These are phyloP conservation scores for Exophiala lecanii-corni DNA, from an alignment of 2,329 filamentous ascomycete genomes.

Conservation along the genomic window DNA sequence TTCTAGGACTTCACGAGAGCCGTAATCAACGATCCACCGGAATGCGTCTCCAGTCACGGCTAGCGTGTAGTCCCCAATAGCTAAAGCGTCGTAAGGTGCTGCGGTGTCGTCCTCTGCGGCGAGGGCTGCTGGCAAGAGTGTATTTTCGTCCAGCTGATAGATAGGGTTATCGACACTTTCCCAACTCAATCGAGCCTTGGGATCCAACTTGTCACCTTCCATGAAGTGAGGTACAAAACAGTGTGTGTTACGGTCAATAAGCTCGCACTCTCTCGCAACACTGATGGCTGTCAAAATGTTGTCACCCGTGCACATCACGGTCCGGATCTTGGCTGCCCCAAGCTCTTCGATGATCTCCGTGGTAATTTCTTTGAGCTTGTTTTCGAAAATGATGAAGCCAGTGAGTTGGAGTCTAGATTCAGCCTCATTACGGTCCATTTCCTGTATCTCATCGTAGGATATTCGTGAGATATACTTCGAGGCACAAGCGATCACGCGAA, in stretches of 20 bases:
- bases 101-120: constrained; percentile 72
- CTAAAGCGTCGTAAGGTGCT: constrained; percentile 76
- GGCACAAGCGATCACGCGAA: constrained; percentile 92
- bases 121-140: constrained; percentile 67
- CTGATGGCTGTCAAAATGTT: constrained; percentile 97
- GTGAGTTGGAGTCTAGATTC: constrained; percentile 81
- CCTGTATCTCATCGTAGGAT: constrained; percentile 90
- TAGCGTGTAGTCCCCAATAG: constrained; percentile 78
- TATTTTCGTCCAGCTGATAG: constrained; percentile 72
- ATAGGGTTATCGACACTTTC: constrained; percentile 88
- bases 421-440: constrained; percentile 81
- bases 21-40: constrained; percentile 92
- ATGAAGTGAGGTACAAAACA: constrained; percentile 90
- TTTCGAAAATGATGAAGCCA: constrained; percentile 98
- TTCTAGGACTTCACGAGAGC: constrained; percentile 66
- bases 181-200: constrained; percentile 73
- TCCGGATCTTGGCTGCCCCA: constrained; percentile 73
- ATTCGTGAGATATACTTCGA: constrained; percentile 82
- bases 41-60: constrained; percentile 93
- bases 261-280: constrained; percentile 81
- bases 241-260: constrained; percentile 75
- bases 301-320: constrained; percentile 96
- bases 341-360: constrained; percentile 77
- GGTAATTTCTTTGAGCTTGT: constrained; percentile 90
- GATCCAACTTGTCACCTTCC: constrained; percentile 69